Percentiles rank a stretch among this genome's conserved stretches.
Conservation (phyloP, 2,329 filamentous ascomycete genomes). For the Pestalotiopsis sp. region DNA sequence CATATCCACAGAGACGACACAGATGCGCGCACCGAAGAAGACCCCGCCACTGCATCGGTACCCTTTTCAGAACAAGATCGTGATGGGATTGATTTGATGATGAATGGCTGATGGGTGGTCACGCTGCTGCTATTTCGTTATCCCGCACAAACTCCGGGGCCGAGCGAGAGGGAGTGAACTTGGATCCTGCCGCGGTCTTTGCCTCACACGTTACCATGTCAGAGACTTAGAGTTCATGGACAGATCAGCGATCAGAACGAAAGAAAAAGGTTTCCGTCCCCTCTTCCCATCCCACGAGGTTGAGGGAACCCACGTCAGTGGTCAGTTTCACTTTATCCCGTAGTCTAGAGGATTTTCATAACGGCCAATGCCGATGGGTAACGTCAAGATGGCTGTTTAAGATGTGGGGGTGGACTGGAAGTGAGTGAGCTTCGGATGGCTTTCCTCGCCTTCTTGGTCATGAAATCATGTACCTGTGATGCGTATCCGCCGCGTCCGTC, state of each 20-base stretch:
- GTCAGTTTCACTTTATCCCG: not conserved
- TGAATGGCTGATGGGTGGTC: too few species aligned
- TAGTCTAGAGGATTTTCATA: not conserved
- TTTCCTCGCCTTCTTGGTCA: too few species aligned
- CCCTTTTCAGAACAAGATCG: not conserved
- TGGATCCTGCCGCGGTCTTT: not conserved
- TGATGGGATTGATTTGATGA: too few species aligned
- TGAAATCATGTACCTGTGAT: too few species aligned
- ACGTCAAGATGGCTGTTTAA: too few species aligned
- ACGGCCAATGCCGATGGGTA: not conserved
- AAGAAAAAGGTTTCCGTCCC: not conserved
- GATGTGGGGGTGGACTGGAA: too few species aligned
- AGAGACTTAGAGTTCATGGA: not conserved
- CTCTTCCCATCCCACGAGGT: not conserved
- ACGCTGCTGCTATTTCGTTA: too few species aligned
- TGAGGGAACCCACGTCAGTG: not conserved
- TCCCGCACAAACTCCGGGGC: too few species aligned
- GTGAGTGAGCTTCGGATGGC: too few species aligned
- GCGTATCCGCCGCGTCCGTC: not conserved
- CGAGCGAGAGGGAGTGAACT: not conserved
- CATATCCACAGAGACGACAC: not conserved
- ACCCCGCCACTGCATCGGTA: not conserved
- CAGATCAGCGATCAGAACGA: not conserved
- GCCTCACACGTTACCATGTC: not conserved
- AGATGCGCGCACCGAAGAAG: not conserved